A percentile compares a stretch with the other conserved stretches of the same genome.
These are phyloP conservation scores for Cytidiella melzeri DNA, from an alignment of 768 basidiomycete species.

Conservation along the genomic window DNA sequence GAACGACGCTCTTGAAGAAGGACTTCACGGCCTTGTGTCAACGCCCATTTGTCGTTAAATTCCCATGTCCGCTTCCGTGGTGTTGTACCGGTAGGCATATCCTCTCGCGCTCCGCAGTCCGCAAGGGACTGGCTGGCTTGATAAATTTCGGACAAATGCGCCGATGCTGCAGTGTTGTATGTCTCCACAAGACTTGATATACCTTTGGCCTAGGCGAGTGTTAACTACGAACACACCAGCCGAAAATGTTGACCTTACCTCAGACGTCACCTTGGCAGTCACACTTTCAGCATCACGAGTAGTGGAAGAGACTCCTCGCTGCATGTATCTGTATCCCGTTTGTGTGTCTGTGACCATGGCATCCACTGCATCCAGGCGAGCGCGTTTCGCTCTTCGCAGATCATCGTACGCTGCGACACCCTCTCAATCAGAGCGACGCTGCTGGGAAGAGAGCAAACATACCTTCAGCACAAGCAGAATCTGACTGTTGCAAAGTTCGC, in stretches of 20 bases:
- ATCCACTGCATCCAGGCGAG: constrained; percentile 54
- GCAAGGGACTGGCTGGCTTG: constrained; percentile 44
- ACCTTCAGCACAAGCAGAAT: constrained; percentile 41
- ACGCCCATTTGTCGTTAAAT: constrained; percentile 64
- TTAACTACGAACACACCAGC: too few species aligned
- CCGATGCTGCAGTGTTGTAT: constrained; percentile 37
- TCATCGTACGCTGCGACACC: constrained; percentile 49
- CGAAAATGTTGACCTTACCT: constrained; percentile 50
- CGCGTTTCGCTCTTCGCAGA: constrained; percentile 57
- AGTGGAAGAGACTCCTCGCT: constrained; percentile 44
- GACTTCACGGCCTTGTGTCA: constrained; percentile 57
- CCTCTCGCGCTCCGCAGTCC: constrained; percentile 55
- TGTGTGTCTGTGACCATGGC: constrained; percentile 44
- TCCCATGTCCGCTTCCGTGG: constrained; percentile 73
- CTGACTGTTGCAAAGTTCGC: constrained; percentile 39
- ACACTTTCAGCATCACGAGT: constrained; percentile 43
- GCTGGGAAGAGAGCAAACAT: constrained; percentile 12
- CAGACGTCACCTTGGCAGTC: constrained; percentile 37
- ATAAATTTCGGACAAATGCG: constrained; percentile 43
- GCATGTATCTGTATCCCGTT: constrained; percentile 44
- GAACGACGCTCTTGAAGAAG: constrained; percentile 50
- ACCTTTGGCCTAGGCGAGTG: too few species aligned
- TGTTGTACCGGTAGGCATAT: constrained; percentile 64
- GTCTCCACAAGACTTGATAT: constrained; percentile 39
- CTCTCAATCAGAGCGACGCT: neutral